A percentile compares a stretch with the other conserved stretches of the same genome.
Evolutionary conservation across 225 moss, liverwort and hornwort species (phyloP).

Genomic region (Straminergon stramineum): DNA sequence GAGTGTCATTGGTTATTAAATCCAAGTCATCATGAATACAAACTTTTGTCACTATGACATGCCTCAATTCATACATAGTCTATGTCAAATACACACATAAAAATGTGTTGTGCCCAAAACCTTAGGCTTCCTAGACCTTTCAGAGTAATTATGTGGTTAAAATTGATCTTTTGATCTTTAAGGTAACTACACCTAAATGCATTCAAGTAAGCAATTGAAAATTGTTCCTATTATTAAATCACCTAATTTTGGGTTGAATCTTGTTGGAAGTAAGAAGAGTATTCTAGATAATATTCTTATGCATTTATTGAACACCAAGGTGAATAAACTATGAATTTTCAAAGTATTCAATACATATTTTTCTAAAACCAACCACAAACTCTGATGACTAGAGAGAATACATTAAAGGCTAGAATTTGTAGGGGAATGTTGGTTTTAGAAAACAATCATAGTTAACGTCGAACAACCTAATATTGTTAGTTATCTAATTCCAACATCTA

Average conservation of each 20-base stretch:
- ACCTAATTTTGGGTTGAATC: background rate
- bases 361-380: background rate
- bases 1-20: background rate
- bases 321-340: background rate
- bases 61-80: background rate
- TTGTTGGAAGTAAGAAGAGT: background rate
- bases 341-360: background rate
- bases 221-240: background rate
- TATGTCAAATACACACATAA: background rate
- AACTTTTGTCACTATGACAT: background rate
- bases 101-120: no score
- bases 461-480: no score
- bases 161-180: no score
- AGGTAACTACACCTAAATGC: background rate
- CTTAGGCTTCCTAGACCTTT: no score
- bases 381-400: background rate
- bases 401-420: background rate
- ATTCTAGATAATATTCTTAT: background rate
- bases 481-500: no score
- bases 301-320: background rate
- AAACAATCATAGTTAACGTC: background rate
- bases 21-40: background rate
- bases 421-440: background rate
- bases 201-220: background rate
- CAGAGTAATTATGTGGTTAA: no score